A percentile compares a stretch with the other conserved stretches of the same genome.
phyloP scores from a whole-genome alignment of 495 filamentous ascomycete species.

The Cercophora scortea region DNA sequence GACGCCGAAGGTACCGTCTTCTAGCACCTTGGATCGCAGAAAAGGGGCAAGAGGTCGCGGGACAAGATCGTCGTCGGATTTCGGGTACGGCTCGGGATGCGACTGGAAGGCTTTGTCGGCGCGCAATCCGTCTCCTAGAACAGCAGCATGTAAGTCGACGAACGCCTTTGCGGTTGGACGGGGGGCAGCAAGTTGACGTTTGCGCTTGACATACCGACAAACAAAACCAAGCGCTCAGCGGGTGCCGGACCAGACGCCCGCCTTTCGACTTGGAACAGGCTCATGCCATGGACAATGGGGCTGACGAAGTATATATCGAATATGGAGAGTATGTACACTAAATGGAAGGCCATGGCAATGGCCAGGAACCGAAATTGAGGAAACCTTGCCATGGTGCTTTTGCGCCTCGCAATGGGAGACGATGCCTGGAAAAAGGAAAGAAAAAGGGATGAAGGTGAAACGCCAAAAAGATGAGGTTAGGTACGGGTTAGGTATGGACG shows the following conservation, averaged over 20 bases:
- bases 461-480: neutral
- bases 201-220: conserved; percentile 60
- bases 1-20: conserved; percentile 95
- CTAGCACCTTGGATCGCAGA: conserved; percentile 77
- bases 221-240: conserved; percentile 83
- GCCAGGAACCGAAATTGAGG: conserved; percentile 82
- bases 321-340: conserved; percentile 92
- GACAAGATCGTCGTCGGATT: conserved; percentile 45
- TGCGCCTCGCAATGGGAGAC: conserved; percentile 3
- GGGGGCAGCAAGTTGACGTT: neutral
- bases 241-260: conserved; percentile 57
- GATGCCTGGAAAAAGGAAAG: neutral
- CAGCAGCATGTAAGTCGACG: neutral
- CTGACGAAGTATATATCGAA: conserved; percentile 99
- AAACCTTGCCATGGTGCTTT: conserved; percentile 61
- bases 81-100: conserved; percentile 79
- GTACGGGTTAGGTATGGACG: too few relatives aligned
- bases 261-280: conserved; percentile 62
- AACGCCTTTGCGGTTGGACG: neutral
- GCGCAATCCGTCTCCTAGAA: conserved; percentile 77
- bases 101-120: conserved; percentile 98
- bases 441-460: neutral
- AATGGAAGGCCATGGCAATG: conserved; percentile 87
- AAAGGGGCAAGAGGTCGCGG: conserved; percentile 84
- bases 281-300: conserved; percentile 95